Conservation (phyloP, 805 yeast genomes). For the Cyberlindnera xylosilytica region DNA sequence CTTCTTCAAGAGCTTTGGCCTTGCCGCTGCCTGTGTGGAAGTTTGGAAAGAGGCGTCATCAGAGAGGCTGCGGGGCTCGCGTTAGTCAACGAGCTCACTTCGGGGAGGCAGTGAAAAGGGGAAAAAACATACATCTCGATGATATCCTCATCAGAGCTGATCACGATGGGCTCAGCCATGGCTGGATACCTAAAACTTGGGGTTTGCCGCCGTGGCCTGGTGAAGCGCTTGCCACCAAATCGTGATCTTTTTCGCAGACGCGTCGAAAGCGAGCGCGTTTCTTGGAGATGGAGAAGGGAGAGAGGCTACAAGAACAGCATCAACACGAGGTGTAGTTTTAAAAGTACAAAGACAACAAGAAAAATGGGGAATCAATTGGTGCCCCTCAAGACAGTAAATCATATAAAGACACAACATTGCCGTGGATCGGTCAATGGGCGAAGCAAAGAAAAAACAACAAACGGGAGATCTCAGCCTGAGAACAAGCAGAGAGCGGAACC, state of each 20-base stretch:
- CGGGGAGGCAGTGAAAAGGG: neutral
- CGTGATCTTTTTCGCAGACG: too few species aligned
- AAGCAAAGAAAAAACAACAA: slow-evolving; percentile 1
- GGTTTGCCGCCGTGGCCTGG: neutral
- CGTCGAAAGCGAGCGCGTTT: too few species aligned
- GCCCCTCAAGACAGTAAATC: slow-evolving; percentile 1
- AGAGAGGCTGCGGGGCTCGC: slow-evolving; percentile 1
- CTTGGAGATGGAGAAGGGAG: too few species aligned
- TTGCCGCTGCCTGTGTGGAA: slow-evolving; percentile 6
- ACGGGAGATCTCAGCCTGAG: neutral
- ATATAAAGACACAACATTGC: slow-evolving; percentile 9
- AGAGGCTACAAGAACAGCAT: neutral
- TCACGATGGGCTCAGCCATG: neutral
- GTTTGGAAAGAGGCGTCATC: slow-evolving; percentile 3
- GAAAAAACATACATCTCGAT: slow-evolving; percentile 11
- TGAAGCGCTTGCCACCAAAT: too few species aligned
- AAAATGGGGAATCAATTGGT: neutral
- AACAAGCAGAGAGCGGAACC: neutral
- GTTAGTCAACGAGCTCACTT: slow-evolving; percentile 1
- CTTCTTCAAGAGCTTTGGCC: neutral
- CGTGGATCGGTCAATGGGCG: neutral
- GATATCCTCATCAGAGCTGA: slow-evolving; percentile 9
- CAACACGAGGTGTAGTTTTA: slow-evolving; percentile 1
- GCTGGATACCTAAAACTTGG: neutral
- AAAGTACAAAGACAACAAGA: slow-evolving; percentile 1